Evolutionary conservation across 768 basidiomycete species (phyloP).

Genomic region (Leccinum fibrillosum): DNA sequence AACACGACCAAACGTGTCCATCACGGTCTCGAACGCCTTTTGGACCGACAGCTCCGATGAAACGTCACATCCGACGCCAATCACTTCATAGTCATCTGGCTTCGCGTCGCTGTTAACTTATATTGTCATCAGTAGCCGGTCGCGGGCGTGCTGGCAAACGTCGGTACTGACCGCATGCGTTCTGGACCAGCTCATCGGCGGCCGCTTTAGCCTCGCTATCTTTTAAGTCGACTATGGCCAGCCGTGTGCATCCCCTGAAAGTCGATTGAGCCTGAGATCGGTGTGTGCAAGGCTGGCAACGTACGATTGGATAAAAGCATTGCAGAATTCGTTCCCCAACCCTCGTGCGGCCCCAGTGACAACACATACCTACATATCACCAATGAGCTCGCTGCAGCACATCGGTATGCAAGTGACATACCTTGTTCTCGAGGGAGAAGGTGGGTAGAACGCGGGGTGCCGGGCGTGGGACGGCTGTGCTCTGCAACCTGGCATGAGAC

Average conservation of each 20-base stretch:
- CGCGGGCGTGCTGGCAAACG: slow-evolving; percentile 19
- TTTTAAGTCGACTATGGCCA: slow-evolving; percentile 83
- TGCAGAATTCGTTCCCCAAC: slow-evolving; percentile 86
- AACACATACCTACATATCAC: slow-evolving; percentile 65
- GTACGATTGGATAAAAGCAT: slow-evolving; percentile 84
- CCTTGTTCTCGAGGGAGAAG: slow-evolving; percentile 81
- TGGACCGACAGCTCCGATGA: slow-evolving; percentile 78
- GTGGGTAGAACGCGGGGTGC: slow-evolving; percentile 57
- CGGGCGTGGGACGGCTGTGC: slow-evolving; percentile 22
- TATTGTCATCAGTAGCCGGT: slow-evolving; percentile 28
- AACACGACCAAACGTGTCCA: slow-evolving; percentile 63
- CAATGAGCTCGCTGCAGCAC: neutral
- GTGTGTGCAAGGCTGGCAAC: neutral
- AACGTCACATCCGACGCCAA: slow-evolving; percentile 86
- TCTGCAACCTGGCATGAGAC: slow-evolving; percentile 22
- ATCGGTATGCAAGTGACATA: slow-evolving; percentile 22
- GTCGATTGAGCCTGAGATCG: slow-evolving; percentile 4
- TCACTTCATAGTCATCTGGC: slow-evolving; percentile 56
- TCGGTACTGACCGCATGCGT: slow-evolving; percentile 45
- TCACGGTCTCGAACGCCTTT: slow-evolving; percentile 61
- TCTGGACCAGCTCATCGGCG: slow-evolving; percentile 61
- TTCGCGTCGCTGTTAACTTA: slow-evolving; percentile 54
- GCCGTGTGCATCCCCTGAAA: slow-evolving; percentile 69
- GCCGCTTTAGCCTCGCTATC: slow-evolving; percentile 63
- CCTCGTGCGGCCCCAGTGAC: slow-evolving; percentile 94